Evolutionary conservation across 257 asterid species (phyloP), one percentile per base, ranked within the genome.

Genomic region (Capsicum chinense): DNA sequence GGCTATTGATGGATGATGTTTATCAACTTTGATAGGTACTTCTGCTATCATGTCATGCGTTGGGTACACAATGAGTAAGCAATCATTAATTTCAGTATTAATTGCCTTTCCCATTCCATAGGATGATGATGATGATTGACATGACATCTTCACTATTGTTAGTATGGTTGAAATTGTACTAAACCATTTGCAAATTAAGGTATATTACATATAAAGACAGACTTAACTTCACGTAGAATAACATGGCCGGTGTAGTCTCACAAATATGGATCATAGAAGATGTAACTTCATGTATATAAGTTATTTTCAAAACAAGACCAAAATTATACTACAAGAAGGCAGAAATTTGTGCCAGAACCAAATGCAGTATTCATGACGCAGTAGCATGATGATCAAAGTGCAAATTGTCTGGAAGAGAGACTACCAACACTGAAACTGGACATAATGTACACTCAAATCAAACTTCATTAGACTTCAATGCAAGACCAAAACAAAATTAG

Each of bases 81-180:
- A 52, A 76, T 52, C 81, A 52, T 76, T 54, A 76, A 76, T 26
- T 76, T 76, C 48, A 76, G 48, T 76, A 39, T 7, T 69, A 52
- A 26, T 52, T 76, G 81, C 64, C 63, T 7, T 14, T 76, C 50
- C 5, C 6, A 2, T 52, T 54, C 59, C 42, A 15, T 54, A 76
- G 9, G 81, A 52, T 26, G 63, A 76, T 13, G 7, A 19, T 21
- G 7, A 19, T 21, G 63, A 52, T 76, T 52, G 48, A 52, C 48
- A 76, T 7, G 63, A 74, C 60, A 6, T 74, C 80, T 50, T 21
- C 19, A 33, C 42, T 33, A 73, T 47, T 19, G 16, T 10, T 71
- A 10, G 26, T 69, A 50, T 19, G 80, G 59, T 48, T n/a, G 35
- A 4, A 5, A 19, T 48, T 19, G 78, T 39, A 15, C 13, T 58